Percentiles rank a stretch among this genome's conserved stretches.
Conservation (phyloP, 768 basidiomycete species). For the Panellus pusillus region DNA sequence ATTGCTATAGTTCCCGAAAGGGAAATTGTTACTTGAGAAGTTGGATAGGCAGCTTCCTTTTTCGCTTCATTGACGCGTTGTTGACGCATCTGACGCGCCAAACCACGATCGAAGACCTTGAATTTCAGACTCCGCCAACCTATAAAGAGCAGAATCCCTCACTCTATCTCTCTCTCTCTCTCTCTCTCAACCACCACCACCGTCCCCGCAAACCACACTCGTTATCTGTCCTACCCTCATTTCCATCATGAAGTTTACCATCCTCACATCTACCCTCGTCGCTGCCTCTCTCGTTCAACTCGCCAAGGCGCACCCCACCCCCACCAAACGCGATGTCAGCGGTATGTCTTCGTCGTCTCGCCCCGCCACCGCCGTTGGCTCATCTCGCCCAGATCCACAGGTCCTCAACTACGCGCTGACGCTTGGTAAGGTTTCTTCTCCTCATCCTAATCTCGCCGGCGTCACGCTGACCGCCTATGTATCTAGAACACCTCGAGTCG, state of each 20-base stretch:
- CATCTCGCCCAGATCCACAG: slow-evolving; percentile 25
- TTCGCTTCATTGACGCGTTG: no score
- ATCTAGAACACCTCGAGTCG: slow-evolving; percentile 41
- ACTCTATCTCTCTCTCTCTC: background rate
- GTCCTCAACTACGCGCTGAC: slow-evolving; percentile 49
- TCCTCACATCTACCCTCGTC: slow-evolving; percentile 1
- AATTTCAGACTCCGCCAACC: background rate
- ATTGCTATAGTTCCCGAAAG: no score
- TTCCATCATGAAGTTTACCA: slow-evolving; percentile 10
- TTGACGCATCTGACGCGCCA: no score
- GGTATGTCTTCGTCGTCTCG: background rate
- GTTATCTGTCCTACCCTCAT: slow-evolving; percentile 5
- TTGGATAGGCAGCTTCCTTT: no score
- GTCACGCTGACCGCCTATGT: background rate
- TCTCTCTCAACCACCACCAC: slow-evolving; percentile 4
- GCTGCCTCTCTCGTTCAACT: background rate
- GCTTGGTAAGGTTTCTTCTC: slow-evolving; percentile 26
- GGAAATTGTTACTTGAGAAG: no score
- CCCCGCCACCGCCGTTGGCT: background rate
- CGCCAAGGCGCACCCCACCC: background rate
- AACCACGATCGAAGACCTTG: no score
- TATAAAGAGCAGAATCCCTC: background rate
- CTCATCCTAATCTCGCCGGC: background rate
- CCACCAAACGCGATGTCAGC: slow-evolving; percentile 3
- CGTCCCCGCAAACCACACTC: slow-evolving; percentile 2